Evolutionary conservation across 768 basidiomycete genomes (phyloP).

Genomic region (Candolleomyces eurysporus): DNA sequence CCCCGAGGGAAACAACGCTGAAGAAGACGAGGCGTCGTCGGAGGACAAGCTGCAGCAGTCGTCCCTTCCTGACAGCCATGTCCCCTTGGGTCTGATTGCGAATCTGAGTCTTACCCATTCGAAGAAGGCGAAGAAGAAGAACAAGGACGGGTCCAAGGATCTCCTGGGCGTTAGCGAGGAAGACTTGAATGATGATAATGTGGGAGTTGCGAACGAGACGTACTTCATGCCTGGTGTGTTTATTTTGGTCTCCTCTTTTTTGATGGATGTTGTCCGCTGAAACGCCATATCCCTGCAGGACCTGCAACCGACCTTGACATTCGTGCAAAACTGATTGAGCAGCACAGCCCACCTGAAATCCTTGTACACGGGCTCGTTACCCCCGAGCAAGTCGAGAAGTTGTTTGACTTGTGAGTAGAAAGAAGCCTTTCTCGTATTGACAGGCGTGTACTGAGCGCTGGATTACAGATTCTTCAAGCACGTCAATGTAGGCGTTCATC

Average conservation of each 20-base stretch:
- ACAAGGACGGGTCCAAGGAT: constrained; percentile 33
- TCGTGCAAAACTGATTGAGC: constrained; percentile 71
- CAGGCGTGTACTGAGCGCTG: background rate
- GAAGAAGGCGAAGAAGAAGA: constrained; percentile 41
- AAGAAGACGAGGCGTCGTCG: constrained; percentile 34
- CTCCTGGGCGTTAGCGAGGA: constrained; percentile 31
- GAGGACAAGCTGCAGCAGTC: constrained; percentile 44
- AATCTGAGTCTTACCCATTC: constrained; percentile 63
- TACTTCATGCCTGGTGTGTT: constrained; percentile 75
- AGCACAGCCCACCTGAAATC: constrained; percentile 79
- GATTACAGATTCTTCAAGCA: constrained; percentile 62
- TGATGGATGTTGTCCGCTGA: background rate
- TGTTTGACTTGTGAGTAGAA: constrained; percentile 86
- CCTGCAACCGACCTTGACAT: constrained; percentile 71
- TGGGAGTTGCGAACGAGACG: constrained; percentile 77
- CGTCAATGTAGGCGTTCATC: constrained; percentile 53
- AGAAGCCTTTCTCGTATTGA: background rate
- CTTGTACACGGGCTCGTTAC: constrained; percentile 77
- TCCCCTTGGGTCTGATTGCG: constrained; percentile 75
- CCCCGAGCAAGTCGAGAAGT: constrained; percentile 72
- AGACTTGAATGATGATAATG: constrained; percentile 60
- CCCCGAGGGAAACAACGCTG: constrained; percentile 26
- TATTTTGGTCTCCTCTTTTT: constrained; percentile 2
- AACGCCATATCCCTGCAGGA: constrained; percentile 34
- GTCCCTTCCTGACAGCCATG: constrained; percentile 64